These are phyloP conservation scores for Gaertneriomyces semiglobifer DNA, from an alignment of 192 early-diverging fungal genomes.

Conservation along the genomic window DNA sequence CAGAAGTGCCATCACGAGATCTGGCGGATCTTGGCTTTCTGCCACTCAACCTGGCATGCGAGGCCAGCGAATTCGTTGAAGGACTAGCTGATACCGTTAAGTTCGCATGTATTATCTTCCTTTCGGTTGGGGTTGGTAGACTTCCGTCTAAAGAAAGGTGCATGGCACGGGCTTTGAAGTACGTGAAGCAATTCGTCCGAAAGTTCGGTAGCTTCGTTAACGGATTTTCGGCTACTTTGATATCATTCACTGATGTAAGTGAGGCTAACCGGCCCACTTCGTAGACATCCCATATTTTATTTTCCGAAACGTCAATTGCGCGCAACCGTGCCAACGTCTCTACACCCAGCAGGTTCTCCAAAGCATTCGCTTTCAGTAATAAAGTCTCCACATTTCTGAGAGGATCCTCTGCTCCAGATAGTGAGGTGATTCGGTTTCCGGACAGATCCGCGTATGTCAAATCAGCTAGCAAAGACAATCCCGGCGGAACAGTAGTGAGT, in stretches of 20 bases:
- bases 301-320: conserved; percentile 34
- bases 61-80: background rate
- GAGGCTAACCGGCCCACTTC: conserved; percentile 33
- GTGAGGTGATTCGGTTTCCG: conserved; percentile 31
- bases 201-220: conserved; percentile 38
- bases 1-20: too few species aligned
- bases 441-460: conserved; percentile 20
- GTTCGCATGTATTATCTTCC: conserved; percentile 34
- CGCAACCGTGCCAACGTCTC: conserved; percentile 30
- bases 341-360: conserved; percentile 36
- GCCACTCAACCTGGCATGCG: background rate
- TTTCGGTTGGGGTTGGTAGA: conserved; percentile 33
- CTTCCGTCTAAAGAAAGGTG: conserved; percentile 35
- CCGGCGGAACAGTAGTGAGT: conserved; percentile 22
- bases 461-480: conserved; percentile 18
- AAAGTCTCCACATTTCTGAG: conserved; percentile 24
- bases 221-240: conserved; percentile 36
- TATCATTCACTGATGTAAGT: conserved; percentile 31
- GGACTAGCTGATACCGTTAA: conserved; percentile 20
- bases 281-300: conserved; percentile 46
- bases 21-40: conserved; percentile 5
- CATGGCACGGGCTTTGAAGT: conserved; percentile 39
- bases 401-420: conserved; percentile 21
- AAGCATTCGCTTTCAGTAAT: conserved; percentile 21
- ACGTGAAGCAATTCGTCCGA: conserved; percentile 45